Conservation (phyloP, 2,329 filamentous ascomycete species). For the Fusarium azukiicola region DNA sequence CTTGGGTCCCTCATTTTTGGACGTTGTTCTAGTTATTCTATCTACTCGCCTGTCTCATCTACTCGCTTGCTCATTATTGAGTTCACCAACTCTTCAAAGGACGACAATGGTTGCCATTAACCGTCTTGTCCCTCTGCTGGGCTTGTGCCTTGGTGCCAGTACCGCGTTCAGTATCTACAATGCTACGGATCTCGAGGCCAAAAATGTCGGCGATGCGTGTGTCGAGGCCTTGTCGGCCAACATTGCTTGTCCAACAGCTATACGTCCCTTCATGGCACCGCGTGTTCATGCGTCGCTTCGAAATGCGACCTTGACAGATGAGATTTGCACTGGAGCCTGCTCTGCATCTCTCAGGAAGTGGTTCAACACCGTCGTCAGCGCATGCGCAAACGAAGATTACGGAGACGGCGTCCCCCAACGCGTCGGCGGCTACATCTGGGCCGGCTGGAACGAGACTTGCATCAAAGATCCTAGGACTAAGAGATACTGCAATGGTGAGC, state of each 20-base stretch:
- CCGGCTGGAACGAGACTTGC: slow-evolving; percentile 47
- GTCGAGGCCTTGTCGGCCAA: slow-evolving; percentile 27
- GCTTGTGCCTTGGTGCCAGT: slow-evolving; percentile 26
- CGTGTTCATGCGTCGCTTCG: background rate
- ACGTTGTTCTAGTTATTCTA: background rate
- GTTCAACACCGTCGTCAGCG: slow-evolving; percentile 27
- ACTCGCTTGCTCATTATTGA: slow-evolving; percentile 11
- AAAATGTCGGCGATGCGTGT: slow-evolving; percentile 10
- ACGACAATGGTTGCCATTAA: slow-evolving; percentile 20
- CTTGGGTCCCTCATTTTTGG: slow-evolving; percentile 1
- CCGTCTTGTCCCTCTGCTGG: slow-evolving; percentile 17
- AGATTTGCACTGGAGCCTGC: slow-evolving; percentile 25
- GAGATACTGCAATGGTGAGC: slow-evolving; percentile 46
- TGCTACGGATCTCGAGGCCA: background rate
- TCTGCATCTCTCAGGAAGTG: slow-evolving; percentile 30
- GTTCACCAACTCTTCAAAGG: slow-evolving; percentile 1
- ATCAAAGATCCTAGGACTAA: slow-evolving; percentile 37
- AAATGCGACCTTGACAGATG: slow-evolving; percentile 31
- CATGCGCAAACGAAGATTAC: slow-evolving; percentile 17
- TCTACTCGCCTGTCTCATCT: background rate
- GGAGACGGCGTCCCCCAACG: background rate
- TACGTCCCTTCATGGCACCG: slow-evolving; percentile 2
- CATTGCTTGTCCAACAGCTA: slow-evolving; percentile 12
- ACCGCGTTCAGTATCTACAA: slow-evolving; percentile 18
- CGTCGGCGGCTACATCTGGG: slow-evolving; percentile 30